A percentile compares a stretch with the other conserved stretches of the same genome.
phyloP scores from a whole-genome alignment of 148 eudicot genomes.

The Chenopodium quinoa region DNA sequence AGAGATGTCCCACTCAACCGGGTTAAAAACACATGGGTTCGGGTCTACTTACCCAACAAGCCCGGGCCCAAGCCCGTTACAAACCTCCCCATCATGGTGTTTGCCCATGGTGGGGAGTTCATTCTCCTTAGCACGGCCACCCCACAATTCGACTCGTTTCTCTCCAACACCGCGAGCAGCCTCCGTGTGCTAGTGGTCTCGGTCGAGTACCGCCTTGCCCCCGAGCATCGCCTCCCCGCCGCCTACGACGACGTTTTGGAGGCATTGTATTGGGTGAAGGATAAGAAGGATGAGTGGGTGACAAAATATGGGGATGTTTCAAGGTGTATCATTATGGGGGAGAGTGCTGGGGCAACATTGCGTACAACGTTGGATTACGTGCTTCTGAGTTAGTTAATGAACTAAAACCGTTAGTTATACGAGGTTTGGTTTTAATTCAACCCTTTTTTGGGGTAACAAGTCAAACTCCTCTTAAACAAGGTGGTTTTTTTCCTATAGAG shows the following conservation, averaged over 20 bases:
- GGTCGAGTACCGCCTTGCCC: neutral
- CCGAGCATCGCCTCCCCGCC: neutral
- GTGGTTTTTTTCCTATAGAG: neutral
- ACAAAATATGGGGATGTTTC: neutral
- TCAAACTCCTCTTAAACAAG: neutral
- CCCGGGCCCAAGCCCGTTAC: neutral
- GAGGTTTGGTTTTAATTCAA: neutral
- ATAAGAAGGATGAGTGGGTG: neutral
- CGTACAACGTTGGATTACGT: neutral
- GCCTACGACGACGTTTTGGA: neutral
- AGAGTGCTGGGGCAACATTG: neutral
- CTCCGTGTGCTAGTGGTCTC: neutral
- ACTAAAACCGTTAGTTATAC: neutral
- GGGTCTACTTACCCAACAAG: neutral
- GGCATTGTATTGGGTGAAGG: slow-evolving; percentile 6
- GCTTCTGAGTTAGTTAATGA: neutral
- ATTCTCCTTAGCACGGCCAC: neutral
- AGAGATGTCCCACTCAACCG: neutral
- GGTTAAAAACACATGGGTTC: neutral
- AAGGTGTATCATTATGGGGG: neutral
- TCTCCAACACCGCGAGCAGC: neutral
- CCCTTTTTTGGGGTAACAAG: neutral
- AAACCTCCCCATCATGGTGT: neutral
- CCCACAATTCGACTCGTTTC: neutral
- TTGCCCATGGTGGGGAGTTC: neutral